phyloP scores from a whole-genome alignment of 805 yeast genomes.

The Komagataella kurtzmanii region DNA sequence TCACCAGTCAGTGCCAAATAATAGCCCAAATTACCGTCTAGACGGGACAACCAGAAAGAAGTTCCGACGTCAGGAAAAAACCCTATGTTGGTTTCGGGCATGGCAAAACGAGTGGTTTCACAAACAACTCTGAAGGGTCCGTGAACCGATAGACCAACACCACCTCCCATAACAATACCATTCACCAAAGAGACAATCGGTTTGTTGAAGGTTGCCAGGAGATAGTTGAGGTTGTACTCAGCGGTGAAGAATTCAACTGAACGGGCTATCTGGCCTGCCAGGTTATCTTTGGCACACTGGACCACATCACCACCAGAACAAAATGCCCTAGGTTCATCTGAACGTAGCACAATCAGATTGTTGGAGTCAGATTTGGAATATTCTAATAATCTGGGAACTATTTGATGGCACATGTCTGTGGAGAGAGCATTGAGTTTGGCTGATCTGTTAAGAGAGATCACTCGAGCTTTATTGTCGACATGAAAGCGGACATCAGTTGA shows the following conservation, averaged over 20 bases:
- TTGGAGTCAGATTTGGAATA: conserved; percentile 58
- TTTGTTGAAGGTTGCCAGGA: conserved; percentile 70
- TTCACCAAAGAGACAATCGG: conserved; percentile 81
- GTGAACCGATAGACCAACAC: conserved; percentile 85
- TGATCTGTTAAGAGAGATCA: conserved; percentile 69
- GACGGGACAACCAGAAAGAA: conserved; percentile 72
- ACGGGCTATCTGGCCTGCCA: conserved; percentile 26
- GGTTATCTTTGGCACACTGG: conserved; percentile 52
- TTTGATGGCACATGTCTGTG: conserved; percentile 57
- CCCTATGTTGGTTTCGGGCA: conserved; percentile 98
- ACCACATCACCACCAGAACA: conserved; percentile 98
- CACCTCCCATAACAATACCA: conserved; percentile 97
- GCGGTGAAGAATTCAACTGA: conserved; percentile 57
- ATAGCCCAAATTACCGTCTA: conserved; percentile 74
- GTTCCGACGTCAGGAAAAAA: conserved; percentile 95
- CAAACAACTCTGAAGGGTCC: conserved; percentile 91
- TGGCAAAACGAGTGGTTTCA: conserved; percentile 80
- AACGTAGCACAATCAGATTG: conserved; percentile 54
- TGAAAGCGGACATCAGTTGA: conserved; percentile 47
- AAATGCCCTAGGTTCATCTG: conserved; percentile 55
- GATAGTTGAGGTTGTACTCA: conserved; percentile 74
- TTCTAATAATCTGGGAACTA: conserved; percentile 63
- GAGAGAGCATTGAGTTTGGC: conserved; percentile 76
- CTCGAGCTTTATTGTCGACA: conserved; percentile 51
- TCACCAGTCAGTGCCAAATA: conserved; percentile 83